Evolutionary conservation across 495 filamentous ascomycete genomes (phyloP).

Genomic region (Choiromyces venosus): DNA sequence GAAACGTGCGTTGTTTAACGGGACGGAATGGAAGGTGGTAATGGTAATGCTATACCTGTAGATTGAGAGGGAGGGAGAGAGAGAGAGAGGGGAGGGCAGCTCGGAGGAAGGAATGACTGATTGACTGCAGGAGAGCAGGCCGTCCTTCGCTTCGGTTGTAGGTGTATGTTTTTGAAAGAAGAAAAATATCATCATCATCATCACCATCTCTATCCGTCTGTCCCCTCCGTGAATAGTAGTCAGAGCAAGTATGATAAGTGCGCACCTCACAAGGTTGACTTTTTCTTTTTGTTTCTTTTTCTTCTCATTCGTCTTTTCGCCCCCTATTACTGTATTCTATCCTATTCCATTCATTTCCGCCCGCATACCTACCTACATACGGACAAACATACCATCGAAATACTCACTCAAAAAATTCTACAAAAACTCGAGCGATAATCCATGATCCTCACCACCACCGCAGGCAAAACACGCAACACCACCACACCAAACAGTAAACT

Average conservation of each 20-base stretch:
- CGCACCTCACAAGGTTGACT: neutral
- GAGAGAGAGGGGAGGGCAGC: too few relatives aligned
- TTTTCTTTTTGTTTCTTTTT: conserved; percentile 5
- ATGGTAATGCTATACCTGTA: conserved; percentile 1
- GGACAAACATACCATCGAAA: neutral
- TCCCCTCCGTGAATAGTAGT: neutral
- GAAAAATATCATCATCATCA: neutral
- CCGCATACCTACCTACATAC: neutral
- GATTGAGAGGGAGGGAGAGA: neutral
- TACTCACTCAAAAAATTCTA: neutral
- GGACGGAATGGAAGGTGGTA: neutral
- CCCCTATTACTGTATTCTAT: neutral
- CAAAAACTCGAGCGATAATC: neutral
- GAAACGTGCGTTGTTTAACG: conserved; percentile 2
- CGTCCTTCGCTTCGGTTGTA: neutral
- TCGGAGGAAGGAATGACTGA: neutral
- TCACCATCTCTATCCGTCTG: neutral
- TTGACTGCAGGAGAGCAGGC: neutral
- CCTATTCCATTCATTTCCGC: neutral
- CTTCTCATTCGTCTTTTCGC: conserved; percentile 8
- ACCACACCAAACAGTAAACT: neutral
- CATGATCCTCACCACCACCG: neutral
- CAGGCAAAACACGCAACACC: neutral
- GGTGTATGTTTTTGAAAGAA: neutral
- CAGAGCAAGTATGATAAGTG: neutral